phyloP scores from a whole-genome alignment of 768 basidiomycete genomes.

The Dioszegia aurantiaca region DNA sequence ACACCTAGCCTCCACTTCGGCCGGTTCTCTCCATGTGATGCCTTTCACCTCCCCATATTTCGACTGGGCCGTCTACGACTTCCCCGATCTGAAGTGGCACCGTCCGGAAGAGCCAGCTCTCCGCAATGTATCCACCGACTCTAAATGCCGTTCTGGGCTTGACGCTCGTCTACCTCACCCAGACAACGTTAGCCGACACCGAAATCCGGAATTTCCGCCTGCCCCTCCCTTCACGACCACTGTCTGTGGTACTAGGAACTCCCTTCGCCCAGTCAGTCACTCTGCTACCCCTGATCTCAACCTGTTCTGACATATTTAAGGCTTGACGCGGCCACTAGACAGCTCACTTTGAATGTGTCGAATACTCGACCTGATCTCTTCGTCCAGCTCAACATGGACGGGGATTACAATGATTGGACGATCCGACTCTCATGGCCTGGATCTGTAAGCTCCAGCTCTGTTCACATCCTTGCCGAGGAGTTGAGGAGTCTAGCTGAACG shows the following conservation, averaged over 20 bases:
- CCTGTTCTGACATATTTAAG: slow-evolving; percentile 1
- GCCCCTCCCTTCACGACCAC: slow-evolving; percentile 15
- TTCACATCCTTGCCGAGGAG: too few species aligned
- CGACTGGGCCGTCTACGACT: neutral
- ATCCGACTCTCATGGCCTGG: slow-evolving; percentile 38
- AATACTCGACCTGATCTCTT: slow-evolving; percentile 1
- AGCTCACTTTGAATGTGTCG: slow-evolving; percentile 15
- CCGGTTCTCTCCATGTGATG: too few species aligned
- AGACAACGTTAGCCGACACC: slow-evolving; percentile 23
- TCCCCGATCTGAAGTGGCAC: too few species aligned
- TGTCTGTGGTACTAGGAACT: too few species aligned
- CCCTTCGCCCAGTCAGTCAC: too few species aligned
- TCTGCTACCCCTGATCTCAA: too few species aligned
- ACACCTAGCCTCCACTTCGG: neutral
- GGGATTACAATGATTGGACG: slow-evolving; percentile 25
- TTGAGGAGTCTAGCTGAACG: too few species aligned
- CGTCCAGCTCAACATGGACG: slow-evolving; percentile 17
- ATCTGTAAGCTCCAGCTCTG: slow-evolving; percentile 25
- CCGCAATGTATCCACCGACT: neutral
- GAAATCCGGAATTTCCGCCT: slow-evolving; percentile 37
- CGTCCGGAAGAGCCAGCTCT: neutral
- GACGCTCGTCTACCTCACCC: neutral
- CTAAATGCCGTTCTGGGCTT: neutral
- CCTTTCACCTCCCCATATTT: neutral
- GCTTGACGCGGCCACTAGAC: slow-evolving; percentile 2